Base-by-base conservation (phyloP, 495 filamentous ascomycete genomes). In the Penicillium nucicola region DNA sequence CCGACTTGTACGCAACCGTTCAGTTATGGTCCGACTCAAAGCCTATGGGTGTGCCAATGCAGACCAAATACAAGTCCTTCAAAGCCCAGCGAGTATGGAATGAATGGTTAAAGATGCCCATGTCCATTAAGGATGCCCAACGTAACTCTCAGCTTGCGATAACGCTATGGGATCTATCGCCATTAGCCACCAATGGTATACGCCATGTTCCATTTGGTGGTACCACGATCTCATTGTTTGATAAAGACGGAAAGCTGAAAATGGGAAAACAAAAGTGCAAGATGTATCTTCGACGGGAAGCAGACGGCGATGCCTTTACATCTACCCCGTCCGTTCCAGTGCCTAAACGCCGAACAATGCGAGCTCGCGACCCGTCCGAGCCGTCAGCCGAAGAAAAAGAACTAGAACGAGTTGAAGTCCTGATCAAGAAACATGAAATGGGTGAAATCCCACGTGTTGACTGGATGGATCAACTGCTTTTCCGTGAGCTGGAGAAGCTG, bases 381-480 rank as follows among this genome's bases (percentile, higher is more conserved):
- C 53, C 79, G 78, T 71, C 84, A 70, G 37, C 55, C 43, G 86
- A 90, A 58, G 80, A 81, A 30, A 75, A 85, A 33, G 91, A 97
- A 66, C 70, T 92, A 36, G 88, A 93, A 51, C 77, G 92, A 13
- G 75, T 97, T 35, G 89, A 95, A 63, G 84, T 83, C 44, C 61
- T 97, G 39, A 87, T 99, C 58, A 99, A 99, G 72, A 95, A 96
- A 66, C 95, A 97, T 58, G 93, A 99, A 64, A 93, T 97, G 84
- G 90, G 90, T 18, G 92, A 97, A 58, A 92, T 99, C 12, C 84
- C 88, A 3, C 80, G 88, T 13, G 86, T 93, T 37, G 90, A 95
- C 62, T 97, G 93, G 93, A 80, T 99, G 42, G 93, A 99, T 62
- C 86, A 91, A 54, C 76, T 97, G 50, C 89, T 95, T 6, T 97